Percentiles rank a stretch among this genome's conserved stretches.
Conservation (phyloP, 1,284 basidiomycete genomes). For the Pholiota adiposa region DNA sequence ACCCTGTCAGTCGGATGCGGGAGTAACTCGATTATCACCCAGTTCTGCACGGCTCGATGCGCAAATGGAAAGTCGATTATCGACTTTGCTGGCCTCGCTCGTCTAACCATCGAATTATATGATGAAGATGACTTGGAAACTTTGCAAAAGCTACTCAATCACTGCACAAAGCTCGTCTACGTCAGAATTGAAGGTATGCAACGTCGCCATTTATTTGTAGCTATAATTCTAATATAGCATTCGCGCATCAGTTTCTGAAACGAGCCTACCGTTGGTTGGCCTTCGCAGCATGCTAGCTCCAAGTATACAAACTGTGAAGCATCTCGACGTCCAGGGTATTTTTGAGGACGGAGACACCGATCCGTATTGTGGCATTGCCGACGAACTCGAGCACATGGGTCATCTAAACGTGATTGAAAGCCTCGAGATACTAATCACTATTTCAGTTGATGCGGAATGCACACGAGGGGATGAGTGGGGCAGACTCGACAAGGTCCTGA, state of each 20-base stretch:
- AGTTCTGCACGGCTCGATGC: neutral
- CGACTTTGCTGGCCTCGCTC: neutral
- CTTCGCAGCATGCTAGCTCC: neutral
- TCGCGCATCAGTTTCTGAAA: neutral
- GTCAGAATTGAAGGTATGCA: neutral
- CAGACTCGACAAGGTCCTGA: neutral
- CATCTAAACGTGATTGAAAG: neutral
- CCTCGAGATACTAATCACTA: neutral
- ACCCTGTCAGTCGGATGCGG: neutral
- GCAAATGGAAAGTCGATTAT: constrained; percentile 3
- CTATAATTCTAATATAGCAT: neutral
- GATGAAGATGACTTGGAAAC: neutral
- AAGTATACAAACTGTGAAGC: neutral
- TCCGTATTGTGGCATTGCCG: neutral
- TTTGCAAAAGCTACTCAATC: constrained; percentile 2
- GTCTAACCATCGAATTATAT: neutral
- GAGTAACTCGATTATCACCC: neutral
- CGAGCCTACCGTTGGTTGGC: neutral
- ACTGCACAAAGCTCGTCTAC: neutral
- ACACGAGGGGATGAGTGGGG: neutral
- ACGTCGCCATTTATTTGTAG: neutral
- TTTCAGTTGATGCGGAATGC: neutral
- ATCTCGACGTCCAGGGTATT: neutral
- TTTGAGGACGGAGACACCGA: neutral
- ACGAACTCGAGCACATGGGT: neutral